A percentile compares a stretch with the other conserved stretches of the same genome.
Conservation (phyloP, 495 filamentous ascomycete genomes). For the Xylaria telfairii region DNA sequence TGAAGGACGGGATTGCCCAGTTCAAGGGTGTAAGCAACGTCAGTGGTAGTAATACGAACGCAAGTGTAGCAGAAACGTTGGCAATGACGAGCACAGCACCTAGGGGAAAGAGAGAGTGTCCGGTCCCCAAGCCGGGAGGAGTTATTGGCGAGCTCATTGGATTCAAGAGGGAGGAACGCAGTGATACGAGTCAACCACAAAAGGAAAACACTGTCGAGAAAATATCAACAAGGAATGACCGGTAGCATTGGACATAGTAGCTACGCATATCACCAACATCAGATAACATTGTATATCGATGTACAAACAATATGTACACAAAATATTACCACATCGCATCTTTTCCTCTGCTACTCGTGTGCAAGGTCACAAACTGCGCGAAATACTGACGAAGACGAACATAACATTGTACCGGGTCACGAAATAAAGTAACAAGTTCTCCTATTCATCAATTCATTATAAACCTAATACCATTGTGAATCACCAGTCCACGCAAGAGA, state of each 20-base stretch:
- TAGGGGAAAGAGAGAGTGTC: constrained; percentile 65
- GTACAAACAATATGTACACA: background rate
- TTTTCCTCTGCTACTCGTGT: background rate
- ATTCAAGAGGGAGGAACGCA: constrained; percentile 50
- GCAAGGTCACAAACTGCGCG: background rate
- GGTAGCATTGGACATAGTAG: constrained; percentile 15
- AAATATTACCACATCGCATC: background rate
- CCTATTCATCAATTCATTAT: constrained; percentile 15
- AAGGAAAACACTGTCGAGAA: background rate
- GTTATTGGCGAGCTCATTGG: constrained; percentile 77
- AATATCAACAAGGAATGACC: background rate
- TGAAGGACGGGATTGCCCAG: constrained; percentile 47
- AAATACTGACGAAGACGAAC: background rate
- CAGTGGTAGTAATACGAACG: constrained; percentile 12
- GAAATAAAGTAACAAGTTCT: background rate
- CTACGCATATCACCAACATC: background rate
- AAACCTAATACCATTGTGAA: background rate
- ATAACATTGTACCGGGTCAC: background rate
- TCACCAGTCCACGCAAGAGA: background rate
- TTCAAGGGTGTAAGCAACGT: constrained; percentile 32
- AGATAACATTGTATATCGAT: constrained; percentile 5
- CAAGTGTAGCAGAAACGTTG: constrained; percentile 16
- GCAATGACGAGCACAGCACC: constrained; percentile 30
- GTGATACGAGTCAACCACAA: background rate
- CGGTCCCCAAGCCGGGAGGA: constrained; percentile 82